Evolutionary conservation across 352 stramenopile genomes (phyloP), one percentile per base, ranked within the genome.

Genomic region (Phytophthora litchii): DNA sequence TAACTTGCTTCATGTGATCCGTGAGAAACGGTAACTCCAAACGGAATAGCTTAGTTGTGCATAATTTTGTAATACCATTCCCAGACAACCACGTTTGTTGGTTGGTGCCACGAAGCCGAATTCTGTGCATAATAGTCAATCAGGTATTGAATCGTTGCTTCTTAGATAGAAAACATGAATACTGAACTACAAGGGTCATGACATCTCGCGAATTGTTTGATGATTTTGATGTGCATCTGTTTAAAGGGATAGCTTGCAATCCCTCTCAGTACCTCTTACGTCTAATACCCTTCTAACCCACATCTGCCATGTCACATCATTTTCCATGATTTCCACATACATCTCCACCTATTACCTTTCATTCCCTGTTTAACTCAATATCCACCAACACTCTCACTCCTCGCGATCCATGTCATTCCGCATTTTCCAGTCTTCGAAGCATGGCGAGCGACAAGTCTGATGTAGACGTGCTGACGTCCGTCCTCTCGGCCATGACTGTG

Each of bases 401-500:
- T 40, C 41, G 14, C 34, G 7, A 29, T 55, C 47, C 49, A 11
- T 38, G 36, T 63, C 59, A 67, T 57, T 67, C 59, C 51, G 12
- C 42, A 46, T 51, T 50, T 32, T 32, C 16, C 34, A 20, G 5
- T 29, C 17, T 4, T 45, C 8, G 16, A n/a, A 34, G 3, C 14
- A 64, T 69, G 60, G 38, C 41, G n/a, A 52, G 34, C 27, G 44
- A 64, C 25, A 48, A 62, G 48, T 54, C 42, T 2, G 65, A 64
- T 27, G 54, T 57, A 19, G 54, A 73, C 20, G 52, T 79, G 40
- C 47, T 79, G 17, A 57, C 67, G 37, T 74, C 58, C 34, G 70
- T 79, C 31, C 67, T 79, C 16, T 79, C 67, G 9, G 70, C 70
- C 27, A 66, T 79, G 62, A 69, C 67, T 5, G 55, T 75, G 29